phyloP scores from a whole-genome alignment of 1,139 yeast species.

The Yamadazyma membranifaciens region DNA sequence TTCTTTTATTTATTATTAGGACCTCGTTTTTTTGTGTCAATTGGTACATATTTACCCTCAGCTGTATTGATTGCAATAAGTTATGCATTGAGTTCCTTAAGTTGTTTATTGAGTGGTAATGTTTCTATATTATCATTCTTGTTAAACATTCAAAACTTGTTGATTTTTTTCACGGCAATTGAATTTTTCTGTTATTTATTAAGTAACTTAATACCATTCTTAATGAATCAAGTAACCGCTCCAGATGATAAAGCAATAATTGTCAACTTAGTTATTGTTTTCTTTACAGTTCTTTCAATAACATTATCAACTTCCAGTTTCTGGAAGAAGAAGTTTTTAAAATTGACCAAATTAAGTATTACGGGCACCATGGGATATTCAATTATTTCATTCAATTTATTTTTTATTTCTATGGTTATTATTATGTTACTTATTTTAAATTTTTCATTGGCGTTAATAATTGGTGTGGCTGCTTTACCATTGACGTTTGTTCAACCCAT shows the following conservation, averaged over 20 bases:
- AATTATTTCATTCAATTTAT: slow-evolving; percentile 44
- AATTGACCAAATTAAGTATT: slow-evolving; percentile 10
- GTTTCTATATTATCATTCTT: slow-evolving; percentile 23
- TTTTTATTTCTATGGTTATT: slow-evolving; percentile 65
- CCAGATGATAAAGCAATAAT: slow-evolving; percentile 16
- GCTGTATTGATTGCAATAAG: slow-evolving; percentile 73
- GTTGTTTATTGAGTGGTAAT: slow-evolving; percentile 51
- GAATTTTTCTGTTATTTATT: slow-evolving; percentile 31
- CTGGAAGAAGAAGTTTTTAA: slow-evolving; percentile 11
- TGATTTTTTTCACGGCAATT: slow-evolving; percentile 33
- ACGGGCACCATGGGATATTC: slow-evolving; percentile 25
- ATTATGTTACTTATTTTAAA: slow-evolving; percentile 79
- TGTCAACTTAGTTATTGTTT: slow-evolving; percentile 18
- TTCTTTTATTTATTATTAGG: slow-evolving; percentile 85
- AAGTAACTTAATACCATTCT: slow-evolving; percentile 27
- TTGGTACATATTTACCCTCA: slow-evolving; percentile 89
- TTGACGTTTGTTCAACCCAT: slow-evolving; percentile 62
- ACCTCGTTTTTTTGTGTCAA: slow-evolving; percentile 81
- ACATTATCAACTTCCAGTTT: slow-evolving; percentile 22
- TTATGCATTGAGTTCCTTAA: slow-evolving; percentile 69
- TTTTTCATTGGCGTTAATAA: slow-evolving; percentile 71
- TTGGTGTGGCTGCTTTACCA: slow-evolving; percentile 72
- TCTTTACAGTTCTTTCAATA: slow-evolving; percentile 19
- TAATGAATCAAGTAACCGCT: slow-evolving; percentile 14
- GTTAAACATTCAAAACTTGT: slow-evolving; percentile 24